Percentiles rank a stretch among this genome's conserved stretches.
phyloP scores from a whole-genome alignment of 257 asterid species.

The Schizonepeta tenuifolia region DNA sequence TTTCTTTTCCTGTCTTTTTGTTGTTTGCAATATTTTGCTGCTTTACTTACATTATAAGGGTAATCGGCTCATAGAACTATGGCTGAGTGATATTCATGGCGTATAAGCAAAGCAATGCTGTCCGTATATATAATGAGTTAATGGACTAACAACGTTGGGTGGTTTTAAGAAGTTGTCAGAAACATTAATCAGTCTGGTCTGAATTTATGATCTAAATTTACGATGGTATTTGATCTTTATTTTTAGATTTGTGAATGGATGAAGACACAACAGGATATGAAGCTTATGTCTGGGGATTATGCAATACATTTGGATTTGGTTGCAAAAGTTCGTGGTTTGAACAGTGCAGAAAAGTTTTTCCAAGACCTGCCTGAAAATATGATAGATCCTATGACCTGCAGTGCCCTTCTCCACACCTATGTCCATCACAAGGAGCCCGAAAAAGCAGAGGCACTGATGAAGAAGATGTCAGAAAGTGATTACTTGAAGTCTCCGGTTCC shows the following conservation, averaged over 20 bases:
- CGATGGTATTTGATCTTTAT: constrained; percentile 1
- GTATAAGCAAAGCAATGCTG: neutral
- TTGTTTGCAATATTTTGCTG: neutral
- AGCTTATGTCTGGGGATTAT: constrained; percentile 85
- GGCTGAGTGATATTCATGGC: neutral
- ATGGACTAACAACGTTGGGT: neutral
- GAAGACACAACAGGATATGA: constrained; percentile 73
- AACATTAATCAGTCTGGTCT: neutral
- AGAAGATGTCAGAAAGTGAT: constrained; percentile 79
- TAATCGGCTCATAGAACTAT: neutral
- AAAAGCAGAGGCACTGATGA: constrained; percentile 83
- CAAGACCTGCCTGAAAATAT: constrained; percentile 75
- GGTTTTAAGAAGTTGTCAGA: neutral
- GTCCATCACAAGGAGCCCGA: constrained; percentile 58
- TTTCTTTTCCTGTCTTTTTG: neutral
- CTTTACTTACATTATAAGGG: neutral
- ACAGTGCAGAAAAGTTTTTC: constrained; percentile 88
- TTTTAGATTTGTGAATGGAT: constrained; percentile 94
- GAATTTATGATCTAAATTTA: constrained; percentile 1
- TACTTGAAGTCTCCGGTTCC: constrained; percentile 77
- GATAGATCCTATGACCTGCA: constrained; percentile 75
- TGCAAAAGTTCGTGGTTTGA: constrained; percentile 81
- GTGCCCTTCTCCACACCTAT: constrained; percentile 90
- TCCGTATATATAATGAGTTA: neutral
- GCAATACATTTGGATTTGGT: constrained; percentile 92